Conservation (phyloP, 192 early-diverging fungal genomes). For the Glomus cerebriforme region DNA sequence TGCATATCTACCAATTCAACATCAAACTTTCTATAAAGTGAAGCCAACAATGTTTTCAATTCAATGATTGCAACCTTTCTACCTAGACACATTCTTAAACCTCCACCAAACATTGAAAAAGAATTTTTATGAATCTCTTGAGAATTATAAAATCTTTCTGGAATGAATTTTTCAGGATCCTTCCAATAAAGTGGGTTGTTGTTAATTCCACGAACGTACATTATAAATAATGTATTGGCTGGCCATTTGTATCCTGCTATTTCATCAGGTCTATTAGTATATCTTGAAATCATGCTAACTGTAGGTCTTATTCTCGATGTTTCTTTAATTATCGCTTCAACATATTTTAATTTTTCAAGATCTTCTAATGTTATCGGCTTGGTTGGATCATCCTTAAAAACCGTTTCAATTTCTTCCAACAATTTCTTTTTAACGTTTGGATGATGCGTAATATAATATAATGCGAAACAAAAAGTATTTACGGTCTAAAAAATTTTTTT, state of each 20-base stretch:
- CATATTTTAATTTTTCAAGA: slow-evolving; percentile 8
- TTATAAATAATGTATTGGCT: not conserved
- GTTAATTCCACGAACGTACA: slow-evolving; percentile 16
- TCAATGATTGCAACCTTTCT: not conserved
- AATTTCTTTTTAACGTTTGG: slow-evolving; percentile 10
- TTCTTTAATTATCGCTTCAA: slow-evolving; percentile 11
- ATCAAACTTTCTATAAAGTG: not conserved
- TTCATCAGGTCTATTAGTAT: not conserved
- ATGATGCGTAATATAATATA: not conserved
- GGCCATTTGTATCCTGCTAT: slow-evolving; percentile 1
- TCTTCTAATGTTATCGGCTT: not conserved
- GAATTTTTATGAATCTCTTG: not conserved
- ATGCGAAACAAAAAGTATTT: slow-evolving; percentile 2
- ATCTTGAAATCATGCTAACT: slow-evolving; percentile 8
- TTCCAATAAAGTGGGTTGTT: slow-evolving; percentile 16
- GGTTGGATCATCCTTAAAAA: not conserved
- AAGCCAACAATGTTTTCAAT: not conserved
- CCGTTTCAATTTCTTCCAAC: not conserved
- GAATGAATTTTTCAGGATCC: not conserved
- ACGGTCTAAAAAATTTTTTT: slow-evolving; percentile 3
- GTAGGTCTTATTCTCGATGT: slow-evolving; percentile 12
- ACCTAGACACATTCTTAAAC: slow-evolving; percentile 11
- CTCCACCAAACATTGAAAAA: slow-evolving; percentile 16
- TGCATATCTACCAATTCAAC: slow-evolving; percentile 11
- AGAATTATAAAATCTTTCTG: not conserved